Evolutionary conservation across 768 basidiomycete genomes (phyloP), one percentile per base, ranked within the genome.

Genomic region (Lactarius pseudohatsudake): DNA sequence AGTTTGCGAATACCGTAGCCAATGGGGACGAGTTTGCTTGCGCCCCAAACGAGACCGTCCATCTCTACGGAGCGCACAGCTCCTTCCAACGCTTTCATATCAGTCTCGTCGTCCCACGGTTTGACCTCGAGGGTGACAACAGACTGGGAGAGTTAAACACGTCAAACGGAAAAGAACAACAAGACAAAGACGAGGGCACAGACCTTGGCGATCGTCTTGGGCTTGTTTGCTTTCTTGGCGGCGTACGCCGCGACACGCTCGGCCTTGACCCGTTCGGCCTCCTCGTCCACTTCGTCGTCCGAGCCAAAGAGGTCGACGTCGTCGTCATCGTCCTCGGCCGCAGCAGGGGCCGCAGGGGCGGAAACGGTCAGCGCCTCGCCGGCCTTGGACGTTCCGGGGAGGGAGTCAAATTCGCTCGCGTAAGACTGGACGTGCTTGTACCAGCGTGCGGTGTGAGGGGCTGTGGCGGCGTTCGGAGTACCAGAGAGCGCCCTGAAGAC

Each of bases 61-160:
- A 86, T 80, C 77, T 92, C 85, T 73, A 98, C 87, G 26, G 92
- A 87, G 67, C 97, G 88, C 62, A 98, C 96, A 50, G 84, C 74
- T 18, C 81, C 77, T 79, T 98, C 96, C 72, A 98, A 82, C 59
- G 81, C 91, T 54, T 75, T 84, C 96, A 99, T 96, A 79, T 98
- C 94, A 59, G 97, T 99, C 82, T 97, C 95, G 75, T 98, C 96
- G 77, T 98, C 96, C 96, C 95, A 97, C 47, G 96, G 96, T 81
- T 99, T 99, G 69, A 99, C 95, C 72, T 98, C 96, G 72, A 98
- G 81, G 57, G 96, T 99, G 59, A 99, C 97, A 68, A 99, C 88
- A 71, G 97, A 98, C 94, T 98, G 77, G 66, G 18, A 41, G 64
- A 30, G 15, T 34, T 38, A 62, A 64, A 59, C 54, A 43, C 40